Evolutionary conservation across 1,284 basidiomycete genomes (phyloP).

Genomic region (Ganoderma sinense): DNA sequence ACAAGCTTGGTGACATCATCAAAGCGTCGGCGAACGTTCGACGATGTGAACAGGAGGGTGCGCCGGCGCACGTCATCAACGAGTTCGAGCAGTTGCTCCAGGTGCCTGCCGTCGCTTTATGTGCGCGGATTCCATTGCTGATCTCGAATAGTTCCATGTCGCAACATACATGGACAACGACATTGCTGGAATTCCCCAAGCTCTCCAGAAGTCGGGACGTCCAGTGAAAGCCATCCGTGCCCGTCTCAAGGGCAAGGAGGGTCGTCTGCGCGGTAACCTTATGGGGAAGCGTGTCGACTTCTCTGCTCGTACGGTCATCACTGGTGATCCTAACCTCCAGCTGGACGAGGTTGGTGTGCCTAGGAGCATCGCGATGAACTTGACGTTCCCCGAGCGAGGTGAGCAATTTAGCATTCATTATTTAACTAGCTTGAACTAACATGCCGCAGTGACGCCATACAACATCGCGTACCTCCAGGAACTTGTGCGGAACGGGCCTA

Average conservation of each 20-base stretch:
- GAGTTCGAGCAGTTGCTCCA: conserved; percentile 98
- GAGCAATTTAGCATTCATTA: conserved; percentile 32
- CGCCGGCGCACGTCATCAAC: conserved; percentile 94
- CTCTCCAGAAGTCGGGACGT: conserved; percentile 96
- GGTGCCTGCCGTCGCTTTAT: conserved; percentile 48
- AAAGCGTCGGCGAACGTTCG: conserved; percentile 94
- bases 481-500: conserved; percentile 96
- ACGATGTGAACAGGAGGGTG: conserved; percentile 95
- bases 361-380: conserved; percentile 95
- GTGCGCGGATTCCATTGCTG: background rate
- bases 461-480: conserved; percentile 96
- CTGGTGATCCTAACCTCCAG: conserved; percentile 97
- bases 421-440: conserved; percentile 13
- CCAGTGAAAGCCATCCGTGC: conserved; percentile 99
- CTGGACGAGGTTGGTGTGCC: conserved; percentile 98
- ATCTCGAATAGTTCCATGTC: conserved; percentile 82
- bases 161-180: conserved; percentile 99
- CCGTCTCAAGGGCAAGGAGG: conserved; percentile 98
- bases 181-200: conserved; percentile 97
- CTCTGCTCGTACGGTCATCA: conserved; percentile 99
- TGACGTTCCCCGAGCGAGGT: conserved; percentile 98
- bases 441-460: conserved; percentile 87
- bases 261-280: conserved; percentile 95
- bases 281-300: conserved; percentile 99
- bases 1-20: conserved; percentile 98